Evolutionary conservation across 202 grass and related monocot species (phyloP).

Genomic region (Saccharum hybrid): DNA sequence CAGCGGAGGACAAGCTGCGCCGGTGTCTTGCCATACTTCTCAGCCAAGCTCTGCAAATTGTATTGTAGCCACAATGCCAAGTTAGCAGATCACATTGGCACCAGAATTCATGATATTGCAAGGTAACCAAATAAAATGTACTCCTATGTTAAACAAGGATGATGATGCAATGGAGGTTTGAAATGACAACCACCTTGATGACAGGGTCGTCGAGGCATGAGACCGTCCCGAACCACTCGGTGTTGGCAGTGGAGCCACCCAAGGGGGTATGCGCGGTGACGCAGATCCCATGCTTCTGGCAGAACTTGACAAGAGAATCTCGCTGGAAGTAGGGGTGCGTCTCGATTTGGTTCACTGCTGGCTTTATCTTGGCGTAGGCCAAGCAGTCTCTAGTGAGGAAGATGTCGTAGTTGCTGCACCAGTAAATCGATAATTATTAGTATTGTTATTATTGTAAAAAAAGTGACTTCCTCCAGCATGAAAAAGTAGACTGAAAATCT

Average conservation of each 20-base stretch:
- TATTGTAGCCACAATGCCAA: neutral
- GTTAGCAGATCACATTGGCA: neutral
- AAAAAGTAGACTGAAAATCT: neutral
- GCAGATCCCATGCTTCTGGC: slow-evolving; percentile 87
- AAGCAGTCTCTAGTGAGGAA: slow-evolving; percentile 89
- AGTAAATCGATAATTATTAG: neutral
- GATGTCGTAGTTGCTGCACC: slow-evolving; percentile 93
- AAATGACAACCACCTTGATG: slow-evolving; percentile 66
- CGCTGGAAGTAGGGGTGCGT: slow-evolving; percentile 91
- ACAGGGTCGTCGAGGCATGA: slow-evolving; percentile 86
- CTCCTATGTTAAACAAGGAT: neutral
- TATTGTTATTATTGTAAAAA: neutral
- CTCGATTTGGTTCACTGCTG: slow-evolving; percentile 93
- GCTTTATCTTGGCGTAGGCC: slow-evolving; percentile 93
- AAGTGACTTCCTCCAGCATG: neutral
- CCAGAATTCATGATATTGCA: neutral
- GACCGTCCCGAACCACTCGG: slow-evolving; percentile 79
- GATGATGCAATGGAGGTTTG: neutral
- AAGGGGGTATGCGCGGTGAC: slow-evolving; percentile 87
- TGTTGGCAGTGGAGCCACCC: slow-evolving; percentile 77
- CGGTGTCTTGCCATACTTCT: slow-evolving; percentile 76
- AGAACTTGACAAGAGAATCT: slow-evolving; percentile 95
- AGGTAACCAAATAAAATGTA: neutral
- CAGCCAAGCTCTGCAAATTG: slow-evolving; percentile 61
- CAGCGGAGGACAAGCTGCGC: slow-evolving; percentile 75